phyloP scores from a whole-genome alignment of 768 basidiomycete species.

The Lactarius indigo region DNA sequence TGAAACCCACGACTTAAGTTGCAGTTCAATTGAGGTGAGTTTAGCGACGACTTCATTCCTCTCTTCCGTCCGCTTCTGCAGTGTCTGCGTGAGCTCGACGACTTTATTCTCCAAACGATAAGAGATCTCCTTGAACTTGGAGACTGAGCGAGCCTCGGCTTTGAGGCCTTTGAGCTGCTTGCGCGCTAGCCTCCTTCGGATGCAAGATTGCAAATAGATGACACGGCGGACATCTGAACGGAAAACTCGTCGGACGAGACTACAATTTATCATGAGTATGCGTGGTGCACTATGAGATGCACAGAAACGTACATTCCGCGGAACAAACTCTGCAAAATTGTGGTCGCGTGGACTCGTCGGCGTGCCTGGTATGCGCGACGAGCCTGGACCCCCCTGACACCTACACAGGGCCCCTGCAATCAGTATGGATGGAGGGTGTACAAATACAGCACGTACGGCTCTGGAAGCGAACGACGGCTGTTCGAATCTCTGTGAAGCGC shows the following conservation, averaged over 20 bases:
- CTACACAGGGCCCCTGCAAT: conserved; percentile 37
- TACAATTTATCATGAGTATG: conserved; percentile 29
- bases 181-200: conserved; percentile 83
- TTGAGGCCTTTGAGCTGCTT: conserved; percentile 80
- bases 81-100: conserved; percentile 91
- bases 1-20: conserved; percentile 78
- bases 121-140: conserved; percentile 98
- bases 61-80: conserved; percentile 88
- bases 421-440: conserved; percentile 10
- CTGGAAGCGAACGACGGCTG: conserved; percentile 70
- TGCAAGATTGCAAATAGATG: conserved; percentile 85
- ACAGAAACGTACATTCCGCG: conserved; percentile 75
- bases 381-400: conserved; percentile 69
- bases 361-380: conserved; percentile 57
- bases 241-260: conserved; percentile 53
- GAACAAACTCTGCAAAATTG: conserved; percentile 72
- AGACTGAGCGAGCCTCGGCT: conserved; percentile 92
- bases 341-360: conserved; percentile 58
- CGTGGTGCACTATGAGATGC: not conserved
- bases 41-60: conserved; percentile 82
- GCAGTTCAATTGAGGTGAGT: conserved; percentile 75
- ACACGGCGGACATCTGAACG: conserved; percentile 64
- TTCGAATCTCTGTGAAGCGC: conserved; percentile 58
- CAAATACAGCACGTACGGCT: conserved; percentile 60
- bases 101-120: conserved; percentile 99